Base-by-base conservation (phyloP, 352 stramenopile species). In the Pythium folliculosum region DNA sequence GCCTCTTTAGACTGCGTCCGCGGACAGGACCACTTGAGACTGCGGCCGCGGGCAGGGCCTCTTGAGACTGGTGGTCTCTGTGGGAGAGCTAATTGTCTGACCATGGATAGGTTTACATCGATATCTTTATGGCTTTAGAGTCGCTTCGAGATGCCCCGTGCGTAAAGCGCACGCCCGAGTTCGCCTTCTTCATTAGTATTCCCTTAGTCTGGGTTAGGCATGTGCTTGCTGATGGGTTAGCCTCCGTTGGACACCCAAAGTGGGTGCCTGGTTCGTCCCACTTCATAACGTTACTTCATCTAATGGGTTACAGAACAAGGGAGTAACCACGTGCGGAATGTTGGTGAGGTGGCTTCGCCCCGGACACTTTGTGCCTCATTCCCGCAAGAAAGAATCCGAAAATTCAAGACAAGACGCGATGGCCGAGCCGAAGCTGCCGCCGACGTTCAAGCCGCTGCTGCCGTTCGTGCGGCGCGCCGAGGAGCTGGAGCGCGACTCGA, bases 381-480 rank as follows among this genome's bases (percentile, higher is more conserved):
- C 9, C 8, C 45, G 8, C 10, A 56, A 38, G 49, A 56, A 17
- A 56, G 38, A 43, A 27, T n/a, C 4, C 5, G 16, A 60, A 10
- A 60, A 10, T 48, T 4, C 35, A n/a, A n/a, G n/a, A n/a, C 40
- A 57, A 19, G 45, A 67, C 43, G 27, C 54, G 25, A 91, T 89
- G 83, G 69, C 75, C 43, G 77, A 89, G 63, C 77, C 72, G 54
- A 92, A 92, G 71, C 84, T 98, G 69, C 97, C 97, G 37, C 68
- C 92, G 45, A 93, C 90, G 65, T 94, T 99, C 66, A 99, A 99
- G 84, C 75, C 88, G 66, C 85, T 99, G 57, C 88, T 92, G 70
- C 90, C 92, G 37, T 99, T 97, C 70, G 83, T 99, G 57, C 81
- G 89, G 50, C 93, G 96, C 52, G 97, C 96, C 2, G 95, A 99